Conservation (phyloP, 2,329 filamentous ascomycete species). For the Penicillium sp. region DNA sequence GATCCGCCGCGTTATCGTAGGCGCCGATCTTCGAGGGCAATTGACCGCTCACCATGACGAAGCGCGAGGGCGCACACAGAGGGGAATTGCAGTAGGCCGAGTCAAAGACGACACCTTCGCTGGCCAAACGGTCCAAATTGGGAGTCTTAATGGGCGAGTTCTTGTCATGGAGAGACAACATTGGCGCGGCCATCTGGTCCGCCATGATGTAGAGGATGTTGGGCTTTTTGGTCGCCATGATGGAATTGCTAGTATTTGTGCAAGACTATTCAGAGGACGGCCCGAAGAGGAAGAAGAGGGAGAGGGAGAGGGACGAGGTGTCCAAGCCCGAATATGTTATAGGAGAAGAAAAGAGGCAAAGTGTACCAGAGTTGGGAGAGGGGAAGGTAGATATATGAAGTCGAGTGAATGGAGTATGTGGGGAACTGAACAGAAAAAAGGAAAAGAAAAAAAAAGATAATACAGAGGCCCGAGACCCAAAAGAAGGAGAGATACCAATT, state of each 20-base stretch:
- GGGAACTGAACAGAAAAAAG: conserved; percentile 19
- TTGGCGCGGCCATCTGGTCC: conserved; percentile 88
- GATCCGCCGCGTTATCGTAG: conserved; percentile 88
- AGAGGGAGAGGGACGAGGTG: conserved; percentile 1
- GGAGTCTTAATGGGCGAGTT: conserved; percentile 90
- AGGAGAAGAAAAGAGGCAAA: conserved; percentile 11
- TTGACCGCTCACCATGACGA: conserved; percentile 92
- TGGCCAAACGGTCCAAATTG: conserved; percentile 82
- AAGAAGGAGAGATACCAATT: background rate
- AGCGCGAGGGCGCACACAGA: conserved; percentile 88
- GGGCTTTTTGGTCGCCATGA: conserved; percentile 59
- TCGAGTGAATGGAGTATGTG: conserved; percentile 23
- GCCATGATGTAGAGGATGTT: conserved; percentile 96
- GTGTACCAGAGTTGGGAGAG: conserved; percentile 14
- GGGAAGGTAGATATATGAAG: conserved; percentile 28
- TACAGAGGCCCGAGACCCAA: background rate
- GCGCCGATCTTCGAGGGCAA: conserved; percentile 90
- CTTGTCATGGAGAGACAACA: conserved; percentile 90
- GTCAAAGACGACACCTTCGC: conserved; percentile 85
- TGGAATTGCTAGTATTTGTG: conserved; percentile 14
- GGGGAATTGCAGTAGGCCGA: conserved; percentile 94
- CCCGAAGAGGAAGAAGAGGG: conserved; percentile 4
- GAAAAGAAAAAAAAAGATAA: conserved; percentile 16
- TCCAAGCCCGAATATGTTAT: conserved; percentile 7
- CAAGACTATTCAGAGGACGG: conserved; percentile 2